phyloP scores from a whole-genome alignment of 2,329 filamentous ascomycete genomes.

The Cordyceps tenuipes region DNA sequence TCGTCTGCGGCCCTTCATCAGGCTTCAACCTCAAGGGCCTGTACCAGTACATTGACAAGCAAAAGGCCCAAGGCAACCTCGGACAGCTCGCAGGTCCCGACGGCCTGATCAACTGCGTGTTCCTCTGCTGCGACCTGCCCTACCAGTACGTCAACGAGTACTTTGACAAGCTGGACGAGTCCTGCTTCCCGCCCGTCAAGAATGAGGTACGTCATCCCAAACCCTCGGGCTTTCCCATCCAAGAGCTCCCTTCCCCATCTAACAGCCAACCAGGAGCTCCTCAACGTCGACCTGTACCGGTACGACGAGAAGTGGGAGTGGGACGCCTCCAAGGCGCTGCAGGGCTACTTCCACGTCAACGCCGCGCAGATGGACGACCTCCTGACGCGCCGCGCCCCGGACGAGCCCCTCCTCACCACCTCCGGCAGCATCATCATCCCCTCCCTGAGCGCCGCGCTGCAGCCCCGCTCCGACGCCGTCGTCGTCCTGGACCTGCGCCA shows the following conservation, averaged over 20 bases:
- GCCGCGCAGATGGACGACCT: constrained; percentile 10
- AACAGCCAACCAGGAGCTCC: constrained; percentile 29
- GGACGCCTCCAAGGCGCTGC: constrained; percentile 29
- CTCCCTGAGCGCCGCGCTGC: constrained; percentile 9
- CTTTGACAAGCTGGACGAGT: constrained; percentile 44
- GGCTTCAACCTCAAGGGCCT: constrained; percentile 49
- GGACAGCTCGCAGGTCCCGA: constrained; percentile 33
- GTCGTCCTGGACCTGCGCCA: constrained; percentile 38
- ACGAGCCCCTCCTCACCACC: too few relatives aligned
- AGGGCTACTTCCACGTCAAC: constrained; percentile 21
- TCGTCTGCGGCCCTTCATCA: constrained; percentile 53
- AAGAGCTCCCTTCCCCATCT: constrained; percentile 1
- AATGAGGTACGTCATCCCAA: constrained; percentile 25
- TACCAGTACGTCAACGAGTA: constrained; percentile 56
- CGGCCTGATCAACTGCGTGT: constrained; percentile 44
- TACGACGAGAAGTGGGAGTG: constrained; percentile 48
- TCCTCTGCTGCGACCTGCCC: constrained; percentile 54
- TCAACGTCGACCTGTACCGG: constrained; percentile 39
- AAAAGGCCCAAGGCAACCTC: constrained; percentile 37
- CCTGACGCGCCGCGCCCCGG: constrained; percentile 9
- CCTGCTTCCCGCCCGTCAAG: constrained; percentile 40
- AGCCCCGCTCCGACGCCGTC: constrained; percentile 20
- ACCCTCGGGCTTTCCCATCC: fast-evolving
- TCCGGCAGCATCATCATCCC: too few relatives aligned
- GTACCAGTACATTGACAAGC: constrained; percentile 40